phyloP scores from a whole-genome alignment of 768 basidiomycete genomes.

The Kwoniella newhampshirensis region DNA sequence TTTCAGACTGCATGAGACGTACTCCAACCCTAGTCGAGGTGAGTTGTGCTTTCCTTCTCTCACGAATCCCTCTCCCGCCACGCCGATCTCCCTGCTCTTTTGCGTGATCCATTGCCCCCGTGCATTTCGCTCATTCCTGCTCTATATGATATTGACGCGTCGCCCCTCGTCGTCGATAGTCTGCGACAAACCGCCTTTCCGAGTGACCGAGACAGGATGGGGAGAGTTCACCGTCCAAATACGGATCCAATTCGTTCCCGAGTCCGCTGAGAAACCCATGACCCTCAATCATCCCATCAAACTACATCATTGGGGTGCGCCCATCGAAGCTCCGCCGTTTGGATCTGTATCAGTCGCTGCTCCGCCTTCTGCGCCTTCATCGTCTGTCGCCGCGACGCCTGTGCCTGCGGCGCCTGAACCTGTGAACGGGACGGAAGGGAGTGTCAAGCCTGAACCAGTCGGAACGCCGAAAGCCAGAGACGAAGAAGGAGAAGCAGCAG shows the following conservation, averaged over 20 bases:
- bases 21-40: constrained; percentile 87
- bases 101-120: neutral
- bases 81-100: neutral
- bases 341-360: constrained; percentile 62
- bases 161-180: constrained; percentile 57
- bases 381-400: constrained; percentile 9
- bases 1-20: constrained; percentile 97
- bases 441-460: neutral
- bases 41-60: constrained; percentile 47
- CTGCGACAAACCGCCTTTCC: constrained; percentile 89
- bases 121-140: neutral
- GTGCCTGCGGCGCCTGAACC: constrained; percentile 8
- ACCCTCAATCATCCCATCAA: constrained; percentile 90
- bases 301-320: constrained; percentile 60
- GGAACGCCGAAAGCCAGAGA: neutral
- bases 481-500: neutral
- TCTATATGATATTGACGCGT: neutral
- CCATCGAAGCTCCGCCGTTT: constrained; percentile 46
- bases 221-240: constrained; percentile 98
- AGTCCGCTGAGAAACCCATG: constrained; percentile 87
- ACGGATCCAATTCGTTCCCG: constrained; percentile 80
- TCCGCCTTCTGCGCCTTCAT: neutral
- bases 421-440: neutral
- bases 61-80: neutral
- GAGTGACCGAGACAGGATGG: constrained; percentile 97